Evolutionary conservation across 1,139 yeast genomes (phyloP), one percentile per base, ranked within the genome.

Genomic region (Taphrina deformans): DNA sequence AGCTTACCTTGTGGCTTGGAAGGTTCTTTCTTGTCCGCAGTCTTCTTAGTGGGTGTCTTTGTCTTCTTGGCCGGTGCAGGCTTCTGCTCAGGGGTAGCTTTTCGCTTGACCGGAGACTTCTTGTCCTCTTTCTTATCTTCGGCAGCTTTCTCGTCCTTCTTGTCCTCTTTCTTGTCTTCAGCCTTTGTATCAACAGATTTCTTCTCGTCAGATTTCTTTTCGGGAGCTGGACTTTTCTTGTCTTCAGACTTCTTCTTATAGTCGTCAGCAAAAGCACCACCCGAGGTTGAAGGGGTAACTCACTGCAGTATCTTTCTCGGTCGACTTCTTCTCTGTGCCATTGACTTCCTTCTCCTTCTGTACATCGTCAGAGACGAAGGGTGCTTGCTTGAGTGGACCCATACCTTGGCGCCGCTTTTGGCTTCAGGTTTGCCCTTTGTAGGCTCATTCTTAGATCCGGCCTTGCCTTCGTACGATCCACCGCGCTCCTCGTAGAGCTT

Each of bases 401-500:
- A 9, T 23, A 53, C 58, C 58, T 53, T 53, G 16, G 58, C 58
- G 24, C 33, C 24, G 48, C 58, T 53, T 48, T 53, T 53, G 35
- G 58, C 27, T 48, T 53, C 58, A 7, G 63, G 63, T 21, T 51
- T 40, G 23, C 63, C 63, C 50, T 48, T 59, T 21, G 45, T 38
- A 4, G 63, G 63, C 41, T 59, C 63, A 35, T 59, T 59, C 56
- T 59, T 59, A 14, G 56, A 48, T 12, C 55, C 56, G 6, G 63
- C 56, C 50, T 59, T 59, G 18, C 40, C 63, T 29, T 59, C 63
- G 63, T 59, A 59, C 18, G 56, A 38, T 5, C 63, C 63, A 0
- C 63, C 63, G n/a, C 55, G 55, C n/a, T 51, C 55, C 29, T 59
- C 63, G 51, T 59, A 59, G 41, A 59, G 63, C 51, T 59, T 59